Percentiles rank a stretch among this genome's conserved stretches.
Evolutionary conservation across 495 filamentous ascomycete species (phyloP).

Genomic region (Annulohypoxylon nitens): DNA sequence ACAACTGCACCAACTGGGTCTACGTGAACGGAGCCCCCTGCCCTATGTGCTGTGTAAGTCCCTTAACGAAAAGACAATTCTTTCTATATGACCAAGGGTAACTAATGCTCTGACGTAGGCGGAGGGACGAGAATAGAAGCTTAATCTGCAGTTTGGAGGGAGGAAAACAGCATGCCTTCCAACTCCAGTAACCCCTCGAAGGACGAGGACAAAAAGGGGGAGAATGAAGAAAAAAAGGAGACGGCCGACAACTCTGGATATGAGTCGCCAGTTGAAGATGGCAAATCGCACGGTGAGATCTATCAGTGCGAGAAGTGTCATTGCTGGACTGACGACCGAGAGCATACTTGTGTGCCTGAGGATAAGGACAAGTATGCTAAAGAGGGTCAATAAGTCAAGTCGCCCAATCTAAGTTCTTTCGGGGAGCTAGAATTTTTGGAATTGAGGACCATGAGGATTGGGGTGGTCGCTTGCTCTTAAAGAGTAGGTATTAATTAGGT

Average conservation of each 20-base stretch:
- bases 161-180: neutral
- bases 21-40: neutral
- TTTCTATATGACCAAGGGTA: neutral
- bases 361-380: slow-evolving; percentile 29
- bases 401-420: neutral
- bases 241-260: neutral
- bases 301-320: slow-evolving; percentile 21
- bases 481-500: too few species aligned
- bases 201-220: neutral
- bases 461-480: neutral
- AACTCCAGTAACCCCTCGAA: neutral
- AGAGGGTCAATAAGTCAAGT: neutral
- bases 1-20: neutral
- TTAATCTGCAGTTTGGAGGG: neutral
- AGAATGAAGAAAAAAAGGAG: neutral
- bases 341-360: slow-evolving; percentile 22
- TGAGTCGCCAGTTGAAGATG: neutral
- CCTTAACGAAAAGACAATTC: neutral
- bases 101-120: neutral
- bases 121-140: neutral
- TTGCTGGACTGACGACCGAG: slow-evolving; percentile 23
- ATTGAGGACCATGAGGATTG: neutral
- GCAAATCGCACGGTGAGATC: slow-evolving; percentile 1
- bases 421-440: neutral
- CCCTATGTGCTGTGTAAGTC: neutral